Conservation (phyloP, 306 rosid genomes). For the Rosa rugosa region DNA sequence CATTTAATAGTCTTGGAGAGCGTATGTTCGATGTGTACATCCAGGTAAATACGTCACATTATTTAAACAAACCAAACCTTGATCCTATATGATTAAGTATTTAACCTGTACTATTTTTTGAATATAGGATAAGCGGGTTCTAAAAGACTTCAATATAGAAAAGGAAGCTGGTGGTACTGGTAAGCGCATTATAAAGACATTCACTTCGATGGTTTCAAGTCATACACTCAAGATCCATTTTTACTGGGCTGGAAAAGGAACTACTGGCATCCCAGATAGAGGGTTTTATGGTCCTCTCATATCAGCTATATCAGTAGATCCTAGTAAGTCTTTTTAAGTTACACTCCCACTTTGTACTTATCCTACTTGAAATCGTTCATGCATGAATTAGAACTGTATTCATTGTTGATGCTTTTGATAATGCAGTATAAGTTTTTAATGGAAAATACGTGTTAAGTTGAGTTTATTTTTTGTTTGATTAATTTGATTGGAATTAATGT, state of each 20-base stretch:
- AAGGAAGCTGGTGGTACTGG: slow-evolving; percentile 77
- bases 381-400: background rate
- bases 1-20: slow-evolving; percentile 66
- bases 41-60: slow-evolving; percentile 54
- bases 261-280: slow-evolving; percentile 94
- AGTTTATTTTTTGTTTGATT: background rate
- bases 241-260: slow-evolving; percentile 96
- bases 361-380: background rate
- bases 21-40: slow-evolving; percentile 76
- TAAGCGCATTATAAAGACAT: slow-evolving; percentile 53
- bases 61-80: slow-evolving; percentile 1
- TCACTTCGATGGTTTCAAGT: slow-evolving; percentile 49
- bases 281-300: slow-evolving; percentile 90
- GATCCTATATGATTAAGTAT: slow-evolving; percentile 24
- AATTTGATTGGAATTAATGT: slow-evolving; percentile 13
- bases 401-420: background rate
- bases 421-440: background rate
- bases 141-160: slow-evolving; percentile 78
- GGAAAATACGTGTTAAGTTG: background rate
- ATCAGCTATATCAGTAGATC: slow-evolving; percentile 84
- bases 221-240: slow-evolving; percentile 77
- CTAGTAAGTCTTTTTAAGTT: slow-evolving; percentile 60
- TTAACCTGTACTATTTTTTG: slow-evolving; percentile 30
- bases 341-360: background rate
- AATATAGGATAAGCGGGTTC: slow-evolving; percentile 62